Conservation (phyloP, 768 basidiomycete genomes). For the Exsudoporus frostii region DNA sequence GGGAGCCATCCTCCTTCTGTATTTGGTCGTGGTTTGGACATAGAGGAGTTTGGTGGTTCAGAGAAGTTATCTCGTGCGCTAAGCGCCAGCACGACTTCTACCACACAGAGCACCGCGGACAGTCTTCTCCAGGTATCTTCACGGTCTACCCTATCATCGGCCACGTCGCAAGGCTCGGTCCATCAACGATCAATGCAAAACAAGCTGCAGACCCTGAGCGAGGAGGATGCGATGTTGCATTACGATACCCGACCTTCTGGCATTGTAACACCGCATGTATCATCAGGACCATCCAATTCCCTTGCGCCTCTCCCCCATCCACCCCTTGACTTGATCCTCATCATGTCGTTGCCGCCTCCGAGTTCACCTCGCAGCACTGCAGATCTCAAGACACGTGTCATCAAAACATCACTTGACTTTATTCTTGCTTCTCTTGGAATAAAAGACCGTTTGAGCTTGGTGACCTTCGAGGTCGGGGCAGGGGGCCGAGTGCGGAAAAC, state of each 20-base stretch:
- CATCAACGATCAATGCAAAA: conserved; percentile 34
- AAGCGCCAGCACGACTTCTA: conserved; percentile 65
- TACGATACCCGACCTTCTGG: conserved; percentile 51
- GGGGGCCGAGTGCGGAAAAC: conserved; percentile 86
- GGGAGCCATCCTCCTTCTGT: conserved; percentile 32
- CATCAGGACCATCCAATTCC: conserved; percentile 74
- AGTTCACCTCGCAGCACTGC: conserved; percentile 72
- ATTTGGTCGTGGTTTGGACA: conserved; percentile 43
- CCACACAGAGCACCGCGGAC: conserved; percentile 56
- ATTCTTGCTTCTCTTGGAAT: conserved; percentile 70
- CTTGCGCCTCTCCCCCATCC: conserved; percentile 82
- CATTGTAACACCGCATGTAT: conserved; percentile 67
- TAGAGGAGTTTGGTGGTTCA: conserved; percentile 78
- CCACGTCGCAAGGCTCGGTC: conserved; percentile 64
- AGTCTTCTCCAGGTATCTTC: conserved; percentile 65
- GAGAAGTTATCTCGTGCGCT: conserved; percentile 76
- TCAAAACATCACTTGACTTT: conserved; percentile 87
- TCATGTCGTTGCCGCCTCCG: conserved; percentile 81
- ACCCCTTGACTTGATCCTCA: conserved; percentile 87
- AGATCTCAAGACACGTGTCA: conserved; percentile 82
- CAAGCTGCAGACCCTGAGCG: conserved; percentile 65
- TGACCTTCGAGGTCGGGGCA: conserved; percentile 88
- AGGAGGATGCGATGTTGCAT: conserved; percentile 62
- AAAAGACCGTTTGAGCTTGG: conserved; percentile 82
- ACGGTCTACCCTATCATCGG: conserved; percentile 70